phyloP scores from a whole-genome alignment of 345 rosid species.

The Euclidium syriacum region DNA sequence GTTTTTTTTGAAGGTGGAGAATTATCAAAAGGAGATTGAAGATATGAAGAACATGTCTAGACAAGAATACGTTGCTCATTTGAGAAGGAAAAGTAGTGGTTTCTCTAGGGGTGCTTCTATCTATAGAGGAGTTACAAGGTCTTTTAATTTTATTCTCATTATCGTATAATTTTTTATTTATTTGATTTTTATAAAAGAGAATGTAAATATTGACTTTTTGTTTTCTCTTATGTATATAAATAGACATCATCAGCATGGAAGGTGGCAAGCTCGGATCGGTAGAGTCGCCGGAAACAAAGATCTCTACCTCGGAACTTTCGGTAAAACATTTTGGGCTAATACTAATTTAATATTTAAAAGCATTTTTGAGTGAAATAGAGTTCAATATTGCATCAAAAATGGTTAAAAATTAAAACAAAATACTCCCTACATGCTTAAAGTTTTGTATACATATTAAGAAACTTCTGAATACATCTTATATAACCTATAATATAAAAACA shows the following conservation, averaged over 20 bases:
- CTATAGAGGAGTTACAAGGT: conserved; percentile 99
- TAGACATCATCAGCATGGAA: conserved; percentile 97
- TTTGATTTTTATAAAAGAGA: no score
- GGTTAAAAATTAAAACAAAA: no score
- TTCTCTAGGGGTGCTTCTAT: conserved; percentile 98
- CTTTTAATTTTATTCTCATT: neutral
- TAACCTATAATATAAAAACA: no score
- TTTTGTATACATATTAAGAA: no score
- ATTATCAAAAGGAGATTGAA: conserved; percentile 71
- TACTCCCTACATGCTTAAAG: no score
- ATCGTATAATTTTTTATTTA: neutral
- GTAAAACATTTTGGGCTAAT: conserved; percentile 35
- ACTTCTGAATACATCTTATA: no score
- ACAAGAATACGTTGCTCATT: conserved; percentile 91
- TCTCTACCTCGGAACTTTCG: conserved; percentile 93
- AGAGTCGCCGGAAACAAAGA: conserved; percentile 98
- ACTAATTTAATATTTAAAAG: no score
- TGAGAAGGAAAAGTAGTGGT: conserved; percentile 98
- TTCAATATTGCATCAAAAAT: no score
- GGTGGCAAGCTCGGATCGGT: conserved; percentile 99
- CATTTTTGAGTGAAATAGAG: no score
- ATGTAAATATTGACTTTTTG: conserved; percentile 3
- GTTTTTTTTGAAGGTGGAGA: conserved; percentile 47
- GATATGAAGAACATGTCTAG: conserved; percentile 83
- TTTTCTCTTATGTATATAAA: neutral